Conservation (phyloP, 1,284 basidiomycete genomes). For the Trametes polyzona region DNA sequence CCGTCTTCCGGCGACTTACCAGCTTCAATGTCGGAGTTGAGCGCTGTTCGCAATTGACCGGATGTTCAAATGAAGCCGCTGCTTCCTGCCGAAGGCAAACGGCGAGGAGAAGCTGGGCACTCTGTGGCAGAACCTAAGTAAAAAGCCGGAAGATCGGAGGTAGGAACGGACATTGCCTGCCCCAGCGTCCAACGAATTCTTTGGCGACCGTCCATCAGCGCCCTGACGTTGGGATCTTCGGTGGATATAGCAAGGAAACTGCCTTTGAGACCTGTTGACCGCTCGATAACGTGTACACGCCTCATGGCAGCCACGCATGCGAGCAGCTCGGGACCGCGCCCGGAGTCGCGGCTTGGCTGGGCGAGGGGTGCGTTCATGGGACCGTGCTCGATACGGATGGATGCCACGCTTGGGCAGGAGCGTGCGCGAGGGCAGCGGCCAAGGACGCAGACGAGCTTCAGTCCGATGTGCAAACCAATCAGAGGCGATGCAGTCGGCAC, state of each 20-base stretch:
- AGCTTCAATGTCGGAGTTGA: neutral
- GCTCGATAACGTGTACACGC: constrained; percentile 5
- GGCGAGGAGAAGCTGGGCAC: neutral
- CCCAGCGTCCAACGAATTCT: neutral
- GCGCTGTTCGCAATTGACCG: neutral
- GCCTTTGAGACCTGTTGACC: neutral
- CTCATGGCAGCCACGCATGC: neutral
- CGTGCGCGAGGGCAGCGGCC: neutral
- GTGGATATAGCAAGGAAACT: neutral
- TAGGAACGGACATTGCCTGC: constrained; percentile 1
- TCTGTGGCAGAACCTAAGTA: constrained; percentile 8
- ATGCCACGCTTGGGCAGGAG: neutral
- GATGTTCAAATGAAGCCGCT: neutral
- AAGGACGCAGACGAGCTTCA: neutral
- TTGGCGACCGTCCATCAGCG: neutral
- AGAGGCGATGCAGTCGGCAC: neutral
- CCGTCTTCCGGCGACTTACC: constrained; percentile 5
- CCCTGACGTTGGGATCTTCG: neutral
- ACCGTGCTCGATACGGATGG: neutral
- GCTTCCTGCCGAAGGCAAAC: constrained; percentile 6
- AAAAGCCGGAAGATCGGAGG: constrained; percentile 3
- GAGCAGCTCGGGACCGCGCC: constrained; percentile 4
- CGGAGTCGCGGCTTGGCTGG: neutral
- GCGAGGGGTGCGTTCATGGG: neutral
- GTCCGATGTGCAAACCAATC: neutral